Percentiles rank a stretch among this genome's conserved stretches.
Conservation (phyloP, 306 rosid species). For the Rosa persica region DNA sequence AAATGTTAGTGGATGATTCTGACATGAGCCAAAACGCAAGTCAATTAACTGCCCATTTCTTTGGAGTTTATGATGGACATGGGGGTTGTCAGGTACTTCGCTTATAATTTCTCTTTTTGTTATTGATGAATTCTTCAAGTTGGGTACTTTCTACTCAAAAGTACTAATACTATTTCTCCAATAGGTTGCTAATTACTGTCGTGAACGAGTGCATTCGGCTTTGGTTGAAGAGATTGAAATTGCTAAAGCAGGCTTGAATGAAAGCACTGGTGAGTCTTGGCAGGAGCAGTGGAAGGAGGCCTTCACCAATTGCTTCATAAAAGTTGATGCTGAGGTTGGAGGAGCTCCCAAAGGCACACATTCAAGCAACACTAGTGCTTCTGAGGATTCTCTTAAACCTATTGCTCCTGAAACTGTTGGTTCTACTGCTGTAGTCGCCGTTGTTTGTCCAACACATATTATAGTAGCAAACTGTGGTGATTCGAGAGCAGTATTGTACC, state of each 20-base stretch:
- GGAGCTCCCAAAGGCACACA: slow-evolving; percentile 28
- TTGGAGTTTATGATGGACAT: slow-evolving; percentile 85
- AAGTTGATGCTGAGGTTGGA: slow-evolving; percentile 69
- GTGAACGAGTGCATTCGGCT: slow-evolving; percentile 56
- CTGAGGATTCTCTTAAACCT: slow-evolving; percentile 34
- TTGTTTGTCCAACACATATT: slow-evolving; percentile 58
- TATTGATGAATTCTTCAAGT: slow-evolving; percentile 17
- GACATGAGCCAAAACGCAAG: slow-evolving; percentile 22
- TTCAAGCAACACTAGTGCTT: slow-evolving; percentile 24
- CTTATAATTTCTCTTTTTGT: neutral
- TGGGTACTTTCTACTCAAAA: slow-evolving; percentile 4
- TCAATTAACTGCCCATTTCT: slow-evolving; percentile 52
- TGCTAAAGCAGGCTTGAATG: slow-evolving; percentile 28
- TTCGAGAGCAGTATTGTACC: slow-evolving; percentile 75
- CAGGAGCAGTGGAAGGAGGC: slow-evolving; percentile 60
- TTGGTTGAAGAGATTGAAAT: slow-evolving; percentile 63
- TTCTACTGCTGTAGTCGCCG: slow-evolving; percentile 78
- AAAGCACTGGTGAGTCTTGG: slow-evolving; percentile 36
- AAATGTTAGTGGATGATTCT: slow-evolving; percentile 43
- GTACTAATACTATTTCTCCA: slow-evolving; percentile 9
- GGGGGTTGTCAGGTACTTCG: slow-evolving; percentile 67
- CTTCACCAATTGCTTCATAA: slow-evolving; percentile 57
- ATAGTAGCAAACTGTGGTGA: slow-evolving; percentile 80
- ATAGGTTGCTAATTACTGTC: slow-evolving; percentile 84
- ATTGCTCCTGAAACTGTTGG: slow-evolving; percentile 77